Conservation (phyloP, 495 filamentous ascomycete genomes). For the Penicillium samsonianum region DNA sequence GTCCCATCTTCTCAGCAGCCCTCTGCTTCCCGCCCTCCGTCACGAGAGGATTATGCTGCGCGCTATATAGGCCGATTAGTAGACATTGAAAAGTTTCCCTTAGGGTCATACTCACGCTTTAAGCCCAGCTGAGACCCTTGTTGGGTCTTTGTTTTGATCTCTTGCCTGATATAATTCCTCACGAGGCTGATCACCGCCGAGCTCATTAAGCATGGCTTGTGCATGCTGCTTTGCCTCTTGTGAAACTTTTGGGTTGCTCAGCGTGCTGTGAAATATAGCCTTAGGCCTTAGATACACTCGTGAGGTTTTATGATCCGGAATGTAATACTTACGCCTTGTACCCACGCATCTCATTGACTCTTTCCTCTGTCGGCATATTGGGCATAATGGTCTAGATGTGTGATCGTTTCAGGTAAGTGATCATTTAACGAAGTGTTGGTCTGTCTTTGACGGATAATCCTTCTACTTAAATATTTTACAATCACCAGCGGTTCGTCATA, state of each 20-base stretch:
- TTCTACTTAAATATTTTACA: not conserved
- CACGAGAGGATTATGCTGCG: not conserved
- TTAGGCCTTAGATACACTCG: not conserved
- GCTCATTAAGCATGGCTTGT: not conserved
- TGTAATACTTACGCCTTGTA: constrained; percentile 1
- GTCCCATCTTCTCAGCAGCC: not conserved
- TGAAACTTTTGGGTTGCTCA: not conserved
- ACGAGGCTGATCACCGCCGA: not conserved
- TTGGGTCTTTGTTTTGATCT: not conserved
- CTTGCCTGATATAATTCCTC: not conserved
- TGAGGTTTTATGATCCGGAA: not conserved
- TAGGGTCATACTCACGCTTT: not conserved
- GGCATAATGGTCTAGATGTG: too few relatives aligned
- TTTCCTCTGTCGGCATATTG: not conserved
- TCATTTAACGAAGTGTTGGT: not conserved
- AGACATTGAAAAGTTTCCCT: not conserved
- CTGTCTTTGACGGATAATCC: not conserved
- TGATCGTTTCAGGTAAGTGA: not conserved
- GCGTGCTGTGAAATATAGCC: not conserved
- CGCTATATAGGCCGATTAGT: not conserved
- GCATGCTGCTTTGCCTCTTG: not conserved
- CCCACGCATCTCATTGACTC: constrained; percentile 1
- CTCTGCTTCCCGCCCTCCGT: not conserved
- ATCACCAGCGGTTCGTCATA: not conserved
- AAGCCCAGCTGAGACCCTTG: not conserved